Evolutionary conservation across 1,284 basidiomycete genomes (phyloP).

Genomic region (Takashimella koratensis): DNA sequence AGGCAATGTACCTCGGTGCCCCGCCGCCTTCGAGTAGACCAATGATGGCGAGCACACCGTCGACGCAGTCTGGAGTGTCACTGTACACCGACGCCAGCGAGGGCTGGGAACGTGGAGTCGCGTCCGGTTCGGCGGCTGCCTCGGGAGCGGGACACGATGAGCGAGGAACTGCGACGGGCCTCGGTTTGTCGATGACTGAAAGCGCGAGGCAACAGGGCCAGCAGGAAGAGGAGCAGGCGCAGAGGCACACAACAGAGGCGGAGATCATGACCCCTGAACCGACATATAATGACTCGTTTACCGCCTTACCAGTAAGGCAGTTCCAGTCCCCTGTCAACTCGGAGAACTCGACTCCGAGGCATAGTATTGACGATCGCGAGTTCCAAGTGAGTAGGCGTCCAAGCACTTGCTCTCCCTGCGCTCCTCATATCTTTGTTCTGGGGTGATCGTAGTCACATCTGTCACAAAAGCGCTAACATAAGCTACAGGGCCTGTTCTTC

Average conservation of each 20-base stretch:
- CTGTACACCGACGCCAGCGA: conserved; percentile 6
- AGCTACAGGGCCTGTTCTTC: conserved; percentile 39
- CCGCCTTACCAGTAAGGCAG: conserved; percentile 1
- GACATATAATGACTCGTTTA: neutral
- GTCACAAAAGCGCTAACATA: too few species aligned
- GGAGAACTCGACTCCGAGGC: neutral
- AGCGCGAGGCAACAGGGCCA: too few species aligned
- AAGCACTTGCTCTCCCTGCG: too few species aligned
- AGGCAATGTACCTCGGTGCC: neutral
- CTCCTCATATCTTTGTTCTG: too few species aligned
- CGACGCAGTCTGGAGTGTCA: conserved; percentile 1
- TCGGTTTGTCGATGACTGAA: neutral
- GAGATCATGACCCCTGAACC: neutral
- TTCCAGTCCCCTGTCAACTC: neutral
- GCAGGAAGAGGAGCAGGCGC: too few species aligned
- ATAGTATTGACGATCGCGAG: conserved; percentile 16
- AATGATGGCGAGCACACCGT: neutral
- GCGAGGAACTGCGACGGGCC: neutral
- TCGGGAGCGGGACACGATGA: neutral
- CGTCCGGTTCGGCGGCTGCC: neutral
- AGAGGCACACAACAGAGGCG: too few species aligned
- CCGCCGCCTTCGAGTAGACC: neutral
- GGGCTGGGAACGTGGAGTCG: neutral
- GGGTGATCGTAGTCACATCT: too few species aligned
- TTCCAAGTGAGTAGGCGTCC: conserved; percentile 17